These are phyloP conservation scores for Trichoderma arundinaceum DNA, from an alignment of 2,329 filamentous ascomycete species.

Conservation along the genomic window DNA sequence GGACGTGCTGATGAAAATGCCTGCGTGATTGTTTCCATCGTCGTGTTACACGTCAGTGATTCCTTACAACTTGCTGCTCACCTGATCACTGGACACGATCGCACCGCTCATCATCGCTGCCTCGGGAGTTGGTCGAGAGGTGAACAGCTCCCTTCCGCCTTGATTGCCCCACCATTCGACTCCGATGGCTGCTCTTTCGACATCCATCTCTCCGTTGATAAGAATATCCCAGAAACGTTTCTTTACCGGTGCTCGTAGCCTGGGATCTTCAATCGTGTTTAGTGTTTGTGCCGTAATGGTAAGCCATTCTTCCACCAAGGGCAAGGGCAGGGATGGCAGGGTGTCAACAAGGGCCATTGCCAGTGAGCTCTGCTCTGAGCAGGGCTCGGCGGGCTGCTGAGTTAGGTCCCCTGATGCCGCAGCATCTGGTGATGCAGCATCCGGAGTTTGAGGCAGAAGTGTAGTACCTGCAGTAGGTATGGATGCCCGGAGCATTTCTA, in stretches of 20 bases:
- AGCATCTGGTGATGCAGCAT: constrained; percentile 42
- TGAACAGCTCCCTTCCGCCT: constrained; percentile 59
- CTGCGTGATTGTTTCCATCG: neutral
- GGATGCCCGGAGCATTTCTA: constrained; percentile 75
- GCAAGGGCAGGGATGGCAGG: constrained; percentile 73
- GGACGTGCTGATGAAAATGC: neutral
- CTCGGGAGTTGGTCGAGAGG: constrained; percentile 40
- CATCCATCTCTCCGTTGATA: constrained; percentile 83
- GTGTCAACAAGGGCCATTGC: constrained; percentile 80
- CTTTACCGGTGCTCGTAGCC: constrained; percentile 68
- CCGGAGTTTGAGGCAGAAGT: constrained; percentile 46
- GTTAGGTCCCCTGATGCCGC: constrained; percentile 42
- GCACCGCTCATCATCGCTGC: constrained; percentile 62
- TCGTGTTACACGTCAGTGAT: neutral
- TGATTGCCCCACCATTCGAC: constrained; percentile 83
- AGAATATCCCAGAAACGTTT: constrained; percentile 80
- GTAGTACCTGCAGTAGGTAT: constrained; percentile 57
- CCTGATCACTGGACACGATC: constrained; percentile 44
- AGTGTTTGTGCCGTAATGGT: constrained; percentile 71
- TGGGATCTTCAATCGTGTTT: constrained; percentile 64
- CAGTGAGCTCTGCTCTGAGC: constrained; percentile 82
- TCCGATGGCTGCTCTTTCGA: constrained; percentile 77
- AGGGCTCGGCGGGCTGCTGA: constrained; percentile 41
- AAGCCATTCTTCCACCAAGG: constrained; percentile 80
- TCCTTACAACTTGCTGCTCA: constrained; percentile 38